Evolutionary conservation across 148 eudicot genomes (phyloP).

Genomic region (Camellia lanceoleosa): DNA sequence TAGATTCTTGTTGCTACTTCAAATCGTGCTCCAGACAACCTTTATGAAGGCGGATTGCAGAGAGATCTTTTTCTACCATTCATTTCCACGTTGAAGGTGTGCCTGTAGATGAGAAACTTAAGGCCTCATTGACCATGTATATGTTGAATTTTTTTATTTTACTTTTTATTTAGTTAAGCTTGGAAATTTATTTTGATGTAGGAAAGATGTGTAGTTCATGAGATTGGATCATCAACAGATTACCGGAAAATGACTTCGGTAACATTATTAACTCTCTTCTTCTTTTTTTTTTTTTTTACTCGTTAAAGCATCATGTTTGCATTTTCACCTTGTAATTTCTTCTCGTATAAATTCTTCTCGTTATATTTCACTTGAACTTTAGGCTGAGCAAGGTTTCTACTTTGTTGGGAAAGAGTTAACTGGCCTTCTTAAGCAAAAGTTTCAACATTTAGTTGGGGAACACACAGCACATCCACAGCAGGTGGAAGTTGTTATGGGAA

Average conservation of each 20-base stretch:
- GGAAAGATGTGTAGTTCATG: constrained; percentile 79
- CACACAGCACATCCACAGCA: constrained; percentile 47
- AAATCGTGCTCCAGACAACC: constrained; percentile 85
- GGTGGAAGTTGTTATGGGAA: constrained; percentile 96
- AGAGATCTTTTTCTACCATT: constrained; percentile 92
- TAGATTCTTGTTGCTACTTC: constrained; percentile 94
- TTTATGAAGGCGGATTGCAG: constrained; percentile 92
- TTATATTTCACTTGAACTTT: constrained; percentile 20
- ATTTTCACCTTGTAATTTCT: neutral
- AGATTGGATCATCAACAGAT: constrained; percentile 85
- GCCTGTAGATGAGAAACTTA: neutral
- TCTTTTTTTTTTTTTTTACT: neutral
- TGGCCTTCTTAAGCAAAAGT: constrained; percentile 53
- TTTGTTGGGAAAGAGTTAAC: constrained; percentile 55
- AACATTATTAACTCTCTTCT: constrained; percentile 7
- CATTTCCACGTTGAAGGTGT: constrained; percentile 76
- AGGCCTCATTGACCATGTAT: neutral
- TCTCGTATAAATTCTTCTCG: neutral
- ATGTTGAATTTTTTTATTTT: neutral
- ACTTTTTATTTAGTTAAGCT: neutral
- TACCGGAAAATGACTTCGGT: constrained; percentile 85
- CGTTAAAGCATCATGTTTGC: neutral
- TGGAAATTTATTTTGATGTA: constrained; percentile 27
- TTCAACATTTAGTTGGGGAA: constrained; percentile 58
- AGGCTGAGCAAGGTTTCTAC: constrained; percentile 85